These are phyloP conservation scores for Elongisporangium senticosum DNA, from an alignment of 352 stramenopile species.

Conservation along the genomic window DNA sequence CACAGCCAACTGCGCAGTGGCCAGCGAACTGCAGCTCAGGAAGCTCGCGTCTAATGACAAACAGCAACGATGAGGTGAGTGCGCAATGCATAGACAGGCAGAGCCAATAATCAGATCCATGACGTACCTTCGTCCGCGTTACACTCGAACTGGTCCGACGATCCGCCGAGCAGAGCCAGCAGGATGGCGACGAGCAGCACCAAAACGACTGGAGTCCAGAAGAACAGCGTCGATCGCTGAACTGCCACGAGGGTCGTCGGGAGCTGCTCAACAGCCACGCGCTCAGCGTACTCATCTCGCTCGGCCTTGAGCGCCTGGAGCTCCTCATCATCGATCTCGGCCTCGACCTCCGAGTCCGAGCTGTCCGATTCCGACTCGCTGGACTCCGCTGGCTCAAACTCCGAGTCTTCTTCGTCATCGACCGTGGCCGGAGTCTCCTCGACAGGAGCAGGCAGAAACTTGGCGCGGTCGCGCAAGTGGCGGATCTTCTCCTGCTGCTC, in stretches of 20 bases:
- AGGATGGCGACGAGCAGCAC: conserved; percentile 40
- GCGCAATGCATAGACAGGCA: neutral
- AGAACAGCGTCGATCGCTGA: conserved; percentile 10
- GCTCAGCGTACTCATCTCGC: conserved; percentile 26
- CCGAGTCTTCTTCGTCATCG: conserved; percentile 57
- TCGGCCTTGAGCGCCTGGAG: conserved; percentile 34
- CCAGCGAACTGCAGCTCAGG: neutral
- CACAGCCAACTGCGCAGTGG: neutral
- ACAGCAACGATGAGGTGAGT: neutral
- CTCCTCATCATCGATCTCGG: conserved; percentile 46
- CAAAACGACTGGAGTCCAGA: conserved; percentile 31
- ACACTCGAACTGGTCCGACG: neutral
- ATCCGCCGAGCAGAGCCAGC: conserved; percentile 11
- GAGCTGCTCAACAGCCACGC: conserved; percentile 13
- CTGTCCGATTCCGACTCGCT: conserved; percentile 26
- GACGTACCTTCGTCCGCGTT: conserved; percentile 29
- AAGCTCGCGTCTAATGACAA: neutral
- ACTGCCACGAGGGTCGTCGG: conserved; percentile 21
- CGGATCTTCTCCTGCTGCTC: conserved; percentile 65
- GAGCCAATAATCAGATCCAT: neutral
- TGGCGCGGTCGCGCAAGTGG: conserved; percentile 46
- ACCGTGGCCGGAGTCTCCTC: conserved; percentile 13
- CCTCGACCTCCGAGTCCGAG: conserved; percentile 31
- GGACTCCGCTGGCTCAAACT: conserved; percentile 35
- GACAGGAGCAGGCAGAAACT: conserved; percentile 26